Conservation (phyloP, 768 basidiomycete species). For the Russula dissimulans region DNA sequence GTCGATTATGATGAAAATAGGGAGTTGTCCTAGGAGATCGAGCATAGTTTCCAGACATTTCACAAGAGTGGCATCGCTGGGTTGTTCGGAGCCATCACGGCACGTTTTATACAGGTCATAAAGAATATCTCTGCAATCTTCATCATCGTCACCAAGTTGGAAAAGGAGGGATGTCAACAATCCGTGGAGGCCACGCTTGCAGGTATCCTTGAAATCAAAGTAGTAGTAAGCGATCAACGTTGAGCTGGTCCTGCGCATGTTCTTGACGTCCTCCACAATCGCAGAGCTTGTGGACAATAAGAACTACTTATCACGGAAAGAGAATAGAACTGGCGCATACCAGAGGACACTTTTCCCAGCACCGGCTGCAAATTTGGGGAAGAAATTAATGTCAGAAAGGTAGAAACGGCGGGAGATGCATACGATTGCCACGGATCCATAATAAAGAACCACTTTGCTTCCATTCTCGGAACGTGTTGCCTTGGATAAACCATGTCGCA, state of each 20-base stretch:
- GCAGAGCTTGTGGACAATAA: not conserved
- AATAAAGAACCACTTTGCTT: not conserved
- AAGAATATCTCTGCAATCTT: not conserved
- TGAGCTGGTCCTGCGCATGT: not conserved
- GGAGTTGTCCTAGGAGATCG: not conserved
- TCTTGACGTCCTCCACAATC: not conserved
- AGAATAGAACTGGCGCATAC: not conserved
- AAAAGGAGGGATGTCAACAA: not conserved
- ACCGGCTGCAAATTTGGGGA: not conserved
- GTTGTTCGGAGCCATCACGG: not conserved
- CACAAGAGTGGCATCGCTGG: not conserved
- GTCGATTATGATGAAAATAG: not conserved
- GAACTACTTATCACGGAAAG: not conserved
- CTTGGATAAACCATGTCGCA: not conserved
- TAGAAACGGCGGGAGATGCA: not conserved
- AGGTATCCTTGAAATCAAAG: not conserved
- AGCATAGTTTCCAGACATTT: not conserved
- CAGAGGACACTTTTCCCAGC: conserved; percentile 1
- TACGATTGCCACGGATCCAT: not conserved
- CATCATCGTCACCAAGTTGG: not conserved
- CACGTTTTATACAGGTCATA: not conserved
- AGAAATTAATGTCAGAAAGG: not conserved
- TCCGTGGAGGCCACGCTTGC: not conserved
- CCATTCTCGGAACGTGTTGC: not conserved
- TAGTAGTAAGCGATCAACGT: not conserved